A percentile compares a stretch with the other conserved stretches of the same genome.
Conservation (phyloP, 2,329 filamentous ascomycete species). For the Aureobasidium mangrovei region DNA sequence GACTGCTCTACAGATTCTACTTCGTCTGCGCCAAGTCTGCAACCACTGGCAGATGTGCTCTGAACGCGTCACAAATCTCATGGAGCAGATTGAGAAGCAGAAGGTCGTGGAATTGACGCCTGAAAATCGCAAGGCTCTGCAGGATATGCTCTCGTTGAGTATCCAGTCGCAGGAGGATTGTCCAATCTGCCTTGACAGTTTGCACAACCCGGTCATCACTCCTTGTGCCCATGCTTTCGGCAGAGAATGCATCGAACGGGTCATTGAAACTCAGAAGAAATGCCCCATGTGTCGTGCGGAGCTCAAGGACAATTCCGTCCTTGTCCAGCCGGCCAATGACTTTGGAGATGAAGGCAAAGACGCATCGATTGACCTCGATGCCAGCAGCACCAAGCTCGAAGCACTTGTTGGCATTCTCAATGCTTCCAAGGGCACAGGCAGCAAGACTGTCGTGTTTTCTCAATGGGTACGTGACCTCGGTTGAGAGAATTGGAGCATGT, state of each 20-base stretch:
- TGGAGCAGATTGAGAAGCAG: slow-evolving; percentile 59
- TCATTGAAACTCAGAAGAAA: slow-evolving; percentile 65
- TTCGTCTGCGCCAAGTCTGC: slow-evolving; percentile 77
- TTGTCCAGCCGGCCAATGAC: slow-evolving; percentile 57
- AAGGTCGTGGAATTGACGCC: slow-evolving; percentile 60
- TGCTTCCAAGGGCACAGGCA: slow-evolving; percentile 56
- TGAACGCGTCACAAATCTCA: slow-evolving; percentile 62
- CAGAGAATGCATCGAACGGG: slow-evolving; percentile 60
- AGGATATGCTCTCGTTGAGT: slow-evolving; percentile 64
- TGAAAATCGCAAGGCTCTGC: slow-evolving; percentile 63
- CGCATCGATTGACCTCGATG: slow-evolving; percentile 44
- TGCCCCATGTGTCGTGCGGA: slow-evolving; percentile 76
- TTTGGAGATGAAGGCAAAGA: slow-evolving; percentile 40
- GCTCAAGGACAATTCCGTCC: slow-evolving; percentile 48
- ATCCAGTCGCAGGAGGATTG: slow-evolving; percentile 79
- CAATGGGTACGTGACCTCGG: slow-evolving; percentile 54
- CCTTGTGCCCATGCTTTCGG: slow-evolving; percentile 79
- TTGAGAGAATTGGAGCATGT: background rate
- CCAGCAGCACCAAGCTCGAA: slow-evolving; percentile 74
- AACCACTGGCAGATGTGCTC: slow-evolving; percentile 82
- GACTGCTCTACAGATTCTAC: slow-evolving; percentile 43
- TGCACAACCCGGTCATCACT: slow-evolving; percentile 70
- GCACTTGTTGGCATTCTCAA: slow-evolving; percentile 66
- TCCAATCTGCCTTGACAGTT: slow-evolving; percentile 65
- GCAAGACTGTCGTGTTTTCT: slow-evolving; percentile 65